These are phyloP conservation scores for Podila clonocystis DNA, from an alignment of 192 early-diverging fungal species.

Conservation along the genomic window DNA sequence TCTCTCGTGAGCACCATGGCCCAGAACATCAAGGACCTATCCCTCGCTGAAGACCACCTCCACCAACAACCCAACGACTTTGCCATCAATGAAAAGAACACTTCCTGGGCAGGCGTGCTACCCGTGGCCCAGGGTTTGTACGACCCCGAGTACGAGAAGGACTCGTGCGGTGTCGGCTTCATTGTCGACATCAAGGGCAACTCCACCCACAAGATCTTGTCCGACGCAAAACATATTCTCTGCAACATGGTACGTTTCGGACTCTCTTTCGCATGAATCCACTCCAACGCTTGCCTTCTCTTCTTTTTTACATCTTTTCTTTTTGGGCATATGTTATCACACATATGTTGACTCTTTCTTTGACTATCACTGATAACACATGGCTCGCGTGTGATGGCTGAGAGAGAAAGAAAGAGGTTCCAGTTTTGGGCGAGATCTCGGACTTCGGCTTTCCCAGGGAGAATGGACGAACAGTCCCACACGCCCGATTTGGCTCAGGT, in stretches of 20 bases:
- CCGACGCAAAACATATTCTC: constrained; percentile 88
- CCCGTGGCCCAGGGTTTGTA: constrained; percentile 90
- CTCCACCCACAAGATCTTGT: constrained; percentile 85
- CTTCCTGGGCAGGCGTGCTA: constrained; percentile 83
- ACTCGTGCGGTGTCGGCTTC: constrained; percentile 98
- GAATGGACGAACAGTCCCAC: too few species aligned
- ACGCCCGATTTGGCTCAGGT: too few species aligned
- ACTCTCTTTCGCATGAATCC: not conserved
- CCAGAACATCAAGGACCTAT: not conserved
- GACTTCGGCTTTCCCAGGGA: too few species aligned
- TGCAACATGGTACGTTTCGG: constrained; percentile 86
- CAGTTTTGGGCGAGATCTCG: too few species aligned
- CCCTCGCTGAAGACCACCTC: not conserved
- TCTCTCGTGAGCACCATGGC: not conserved
- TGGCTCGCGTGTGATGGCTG: too few species aligned
- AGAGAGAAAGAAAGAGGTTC: too few species aligned
- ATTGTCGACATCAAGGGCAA: constrained; percentile 93
- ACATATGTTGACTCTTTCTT: too few species aligned
- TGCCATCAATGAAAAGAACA: constrained; percentile 52
- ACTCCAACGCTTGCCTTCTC: not conserved
- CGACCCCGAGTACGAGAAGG: constrained; percentile 89
- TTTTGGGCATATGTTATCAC: too few species aligned
- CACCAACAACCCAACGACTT: constrained; percentile 22
- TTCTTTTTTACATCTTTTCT: not conserved
- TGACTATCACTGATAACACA: too few species aligned